A percentile compares a stretch with the other conserved stretches of the same genome.
Conservation (phyloP, 306 rosid species). For the Lathyrus oleraceus region DNA sequence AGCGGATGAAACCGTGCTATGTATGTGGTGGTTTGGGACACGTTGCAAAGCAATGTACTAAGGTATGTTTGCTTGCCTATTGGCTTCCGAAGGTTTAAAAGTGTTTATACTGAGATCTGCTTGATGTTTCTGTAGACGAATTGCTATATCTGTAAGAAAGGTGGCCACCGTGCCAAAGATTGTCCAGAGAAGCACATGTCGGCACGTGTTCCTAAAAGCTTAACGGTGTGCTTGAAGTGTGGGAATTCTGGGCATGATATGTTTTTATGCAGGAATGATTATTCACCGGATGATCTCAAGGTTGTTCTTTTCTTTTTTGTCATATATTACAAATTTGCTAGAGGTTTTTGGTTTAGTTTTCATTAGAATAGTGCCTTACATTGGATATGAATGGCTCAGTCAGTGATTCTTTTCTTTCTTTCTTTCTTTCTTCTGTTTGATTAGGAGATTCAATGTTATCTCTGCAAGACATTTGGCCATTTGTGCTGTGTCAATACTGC, state of each 20-base stretch:
- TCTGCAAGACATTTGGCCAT: conserved; percentile 83
- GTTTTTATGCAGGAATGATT: conserved; percentile 66
- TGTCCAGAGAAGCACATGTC: conserved; percentile 72
- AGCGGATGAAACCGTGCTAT: conserved; percentile 78
- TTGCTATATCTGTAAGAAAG: conserved; percentile 74
- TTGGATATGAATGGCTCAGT: conserved; percentile 18
- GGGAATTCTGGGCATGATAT: conserved; percentile 86
- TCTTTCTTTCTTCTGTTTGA: conserved; percentile 20
- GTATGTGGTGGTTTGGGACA: conserved; percentile 91
- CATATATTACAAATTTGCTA: background rate
- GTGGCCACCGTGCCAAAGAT: conserved; percentile 79
- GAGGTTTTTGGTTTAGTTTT: background rate
- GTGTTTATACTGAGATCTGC: conserved; percentile 2
- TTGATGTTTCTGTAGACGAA: conserved; percentile 48
- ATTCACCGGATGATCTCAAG: conserved; percentile 72
- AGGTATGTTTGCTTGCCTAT: conserved; percentile 43
- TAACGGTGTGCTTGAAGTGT: conserved; percentile 73
- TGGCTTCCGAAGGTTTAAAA: background rate
- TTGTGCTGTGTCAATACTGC: conserved; percentile 62
- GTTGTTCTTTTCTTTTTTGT: conserved; percentile 40
- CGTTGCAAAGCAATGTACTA: conserved; percentile 63
- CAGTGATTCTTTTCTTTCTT: conserved; percentile 7
- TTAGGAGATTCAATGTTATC: conserved; percentile 77
- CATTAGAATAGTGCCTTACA: conserved; percentile 4
- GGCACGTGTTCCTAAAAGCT: conserved; percentile 33